A percentile compares a stretch with the other conserved stretches of the same genome.
Conservation (phyloP, 192 early-diverging fungal genomes). For the Dispira simplex region DNA sequence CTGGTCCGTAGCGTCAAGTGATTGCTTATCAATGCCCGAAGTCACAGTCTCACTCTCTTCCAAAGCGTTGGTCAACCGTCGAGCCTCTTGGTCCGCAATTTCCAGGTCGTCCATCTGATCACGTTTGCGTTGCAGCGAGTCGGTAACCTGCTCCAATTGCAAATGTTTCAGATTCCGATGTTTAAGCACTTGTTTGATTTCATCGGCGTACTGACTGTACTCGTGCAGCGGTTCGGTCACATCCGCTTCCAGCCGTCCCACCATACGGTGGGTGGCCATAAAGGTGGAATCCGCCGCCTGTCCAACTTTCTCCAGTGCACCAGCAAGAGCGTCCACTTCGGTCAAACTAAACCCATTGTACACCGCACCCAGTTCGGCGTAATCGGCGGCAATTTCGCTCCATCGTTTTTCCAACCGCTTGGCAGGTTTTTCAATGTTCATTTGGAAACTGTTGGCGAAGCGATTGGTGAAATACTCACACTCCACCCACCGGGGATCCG, state of each 20-base stretch:
- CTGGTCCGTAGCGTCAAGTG: not conserved
- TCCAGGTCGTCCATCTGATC: conserved; percentile 37
- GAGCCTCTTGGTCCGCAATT: conserved; percentile 54
- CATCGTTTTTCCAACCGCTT: conserved; percentile 54
- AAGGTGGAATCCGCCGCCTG: conserved; percentile 80
- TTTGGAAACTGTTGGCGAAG: conserved; percentile 65
- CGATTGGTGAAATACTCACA: conserved; percentile 86
- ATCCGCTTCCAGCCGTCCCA: conserved; percentile 52
- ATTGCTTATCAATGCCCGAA: not conserved
- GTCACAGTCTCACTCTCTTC: conserved; percentile 18
- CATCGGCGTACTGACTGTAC: conserved; percentile 73
- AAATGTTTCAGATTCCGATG: conserved; percentile 76
- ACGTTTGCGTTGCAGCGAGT: conserved; percentile 58
- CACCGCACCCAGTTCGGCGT: conserved; percentile 76
- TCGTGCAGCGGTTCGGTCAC: conserved; percentile 76
- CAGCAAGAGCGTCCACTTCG: conserved; percentile 54
- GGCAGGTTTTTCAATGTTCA: conserved; percentile 55
- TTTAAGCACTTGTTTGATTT: conserved; percentile 76
- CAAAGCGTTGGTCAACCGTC: conserved; percentile 50
- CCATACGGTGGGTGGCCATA: conserved; percentile 53
- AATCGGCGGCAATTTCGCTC: conserved; percentile 58
- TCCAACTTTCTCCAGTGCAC: conserved; percentile 82
- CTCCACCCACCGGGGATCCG: conserved; percentile 74
- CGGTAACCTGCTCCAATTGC: conserved; percentile 64
- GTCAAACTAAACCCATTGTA: conserved; percentile 93